phyloP scores from a whole-genome alignment of 2,329 filamentous ascomycete genomes.

The Diaporthe humulicola region DNA sequence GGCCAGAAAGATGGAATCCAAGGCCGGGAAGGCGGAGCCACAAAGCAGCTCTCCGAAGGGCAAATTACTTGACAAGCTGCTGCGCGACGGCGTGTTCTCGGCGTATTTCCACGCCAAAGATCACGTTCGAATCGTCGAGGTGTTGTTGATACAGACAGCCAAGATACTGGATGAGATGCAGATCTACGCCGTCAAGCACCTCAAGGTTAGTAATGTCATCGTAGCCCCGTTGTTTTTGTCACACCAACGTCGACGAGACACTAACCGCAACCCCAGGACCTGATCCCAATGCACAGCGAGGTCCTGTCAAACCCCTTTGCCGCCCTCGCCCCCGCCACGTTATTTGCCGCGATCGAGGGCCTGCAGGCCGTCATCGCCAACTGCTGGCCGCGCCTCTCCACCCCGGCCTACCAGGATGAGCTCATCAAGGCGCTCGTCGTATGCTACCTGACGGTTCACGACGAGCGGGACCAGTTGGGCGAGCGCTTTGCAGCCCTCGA shows the following conservation, averaged over 20 bases:
- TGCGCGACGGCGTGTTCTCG: conserved; percentile 68
- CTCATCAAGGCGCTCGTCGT: conserved; percentile 72
- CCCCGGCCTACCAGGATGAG: conserved; percentile 69
- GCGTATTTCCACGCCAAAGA: conserved; percentile 71
- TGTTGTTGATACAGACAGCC: conserved; percentile 66
- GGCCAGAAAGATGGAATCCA: conserved; percentile 53
- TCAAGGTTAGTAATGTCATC: conserved; percentile 66
- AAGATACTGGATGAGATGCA: conserved; percentile 68
- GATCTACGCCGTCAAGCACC: conserved; percentile 74
- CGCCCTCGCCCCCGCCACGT: conserved; percentile 63
- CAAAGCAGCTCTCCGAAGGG: conserved; percentile 43
- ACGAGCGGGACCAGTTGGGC: conserved; percentile 46
- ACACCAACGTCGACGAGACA: conserved; percentile 14
- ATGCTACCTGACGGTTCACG: conserved; percentile 72
- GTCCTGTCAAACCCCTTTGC: conserved; percentile 79
- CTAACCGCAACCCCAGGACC: conserved; percentile 59
- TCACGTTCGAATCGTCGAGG: conserved; percentile 67
- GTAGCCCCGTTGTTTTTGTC: conserved; percentile 44
- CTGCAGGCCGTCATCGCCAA: conserved; percentile 71
- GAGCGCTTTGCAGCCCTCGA: conserved; percentile 51
- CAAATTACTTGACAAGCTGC: conserved; percentile 65
- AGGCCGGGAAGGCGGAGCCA: conserved; percentile 30
- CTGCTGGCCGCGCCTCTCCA: conserved; percentile 76
- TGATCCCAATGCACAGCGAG: conserved; percentile 75
- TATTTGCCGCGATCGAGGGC: conserved; percentile 65